Percentiles rank a stretch among this genome's conserved stretches.
These are phyloP conservation scores for Xylaria bambusicola DNA, from an alignment of 495 filamentous ascomycete genomes.

Conservation along the genomic window DNA sequence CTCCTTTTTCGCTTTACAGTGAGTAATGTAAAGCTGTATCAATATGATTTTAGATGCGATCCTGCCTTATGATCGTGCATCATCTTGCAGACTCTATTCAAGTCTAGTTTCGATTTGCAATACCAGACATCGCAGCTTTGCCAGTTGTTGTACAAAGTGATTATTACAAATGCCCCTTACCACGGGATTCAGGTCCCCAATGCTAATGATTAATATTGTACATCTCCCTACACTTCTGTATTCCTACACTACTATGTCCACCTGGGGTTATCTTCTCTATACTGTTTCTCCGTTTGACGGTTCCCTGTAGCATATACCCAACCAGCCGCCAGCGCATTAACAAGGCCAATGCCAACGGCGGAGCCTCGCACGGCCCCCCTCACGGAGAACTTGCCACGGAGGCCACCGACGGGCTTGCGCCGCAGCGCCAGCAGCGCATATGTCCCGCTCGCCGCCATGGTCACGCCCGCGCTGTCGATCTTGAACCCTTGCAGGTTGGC, in stretches of 20 bases:
- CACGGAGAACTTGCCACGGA: slow-evolving; percentile 61
- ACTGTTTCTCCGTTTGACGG: slow-evolving; percentile 50
- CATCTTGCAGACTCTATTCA: no score
- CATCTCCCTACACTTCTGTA: neutral
- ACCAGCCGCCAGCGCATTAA: slow-evolving; percentile 71
- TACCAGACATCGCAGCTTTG: neutral
- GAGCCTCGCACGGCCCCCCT: slow-evolving; percentile 70
- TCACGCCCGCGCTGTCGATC: slow-evolving; percentile 79
- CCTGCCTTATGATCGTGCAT: no score
- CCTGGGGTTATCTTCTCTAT: slow-evolving; percentile 48
- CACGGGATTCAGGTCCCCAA: no score
- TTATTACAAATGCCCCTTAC: no score
- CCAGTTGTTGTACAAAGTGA: slow-evolving; percentile 3
- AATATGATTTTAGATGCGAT: no score
- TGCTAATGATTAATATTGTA: slow-evolving; percentile 4
- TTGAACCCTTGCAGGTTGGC: slow-evolving; percentile 76
- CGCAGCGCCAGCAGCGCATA: slow-evolving; percentile 78
- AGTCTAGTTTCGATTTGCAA: no score
- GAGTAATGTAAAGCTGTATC: neutral
- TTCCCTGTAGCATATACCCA: slow-evolving; percentile 69
- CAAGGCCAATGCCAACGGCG: slow-evolving; percentile 68
- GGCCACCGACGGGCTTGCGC: slow-evolving; percentile 54
- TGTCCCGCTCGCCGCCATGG: slow-evolving; percentile 81
- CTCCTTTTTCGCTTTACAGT: neutral
- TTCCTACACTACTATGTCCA: slow-evolving; percentile 39